Conservation (phyloP, 2,329 filamentous ascomycete species). For the Ophiostoma quercus region DNA sequence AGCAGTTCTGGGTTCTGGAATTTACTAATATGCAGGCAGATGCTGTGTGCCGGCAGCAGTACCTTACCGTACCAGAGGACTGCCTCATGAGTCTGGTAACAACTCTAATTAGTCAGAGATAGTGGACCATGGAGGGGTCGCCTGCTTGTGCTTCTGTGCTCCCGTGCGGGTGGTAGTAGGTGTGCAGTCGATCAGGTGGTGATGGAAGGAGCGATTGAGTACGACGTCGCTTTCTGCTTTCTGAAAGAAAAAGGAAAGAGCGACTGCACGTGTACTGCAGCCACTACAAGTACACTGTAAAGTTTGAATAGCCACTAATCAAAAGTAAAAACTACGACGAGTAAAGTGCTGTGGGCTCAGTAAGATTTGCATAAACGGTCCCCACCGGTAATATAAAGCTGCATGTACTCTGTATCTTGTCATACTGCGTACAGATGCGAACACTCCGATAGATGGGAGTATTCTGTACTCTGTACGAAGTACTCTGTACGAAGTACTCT, state of each 20-base stretch:
- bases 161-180: not conserved
- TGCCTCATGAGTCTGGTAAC: not conserved
- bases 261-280: not conserved
- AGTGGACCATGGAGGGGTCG: slow-evolving; percentile 7
- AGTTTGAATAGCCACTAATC: not conserved
- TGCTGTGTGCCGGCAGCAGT: not conserved
- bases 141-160: not conserved
- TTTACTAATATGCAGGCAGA: too few relatives aligned
- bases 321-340: too few relatives aligned
- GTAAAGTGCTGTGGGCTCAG: slow-evolving; percentile 1
- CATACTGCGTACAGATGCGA: not conserved
- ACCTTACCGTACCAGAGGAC: not conserved
- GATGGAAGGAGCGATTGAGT: not conserved
- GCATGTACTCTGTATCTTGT: slow-evolving; percentile 13
- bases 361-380: slow-evolving; percentile 12
- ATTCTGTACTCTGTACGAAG: not conserved
- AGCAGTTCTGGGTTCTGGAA: not conserved
- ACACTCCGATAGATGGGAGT: slow-evolving; percentile 10
- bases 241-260: not conserved
- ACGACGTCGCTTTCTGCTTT: not conserved
- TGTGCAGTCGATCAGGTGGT: not conserved
- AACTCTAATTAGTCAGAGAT: not conserved
- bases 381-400: slow-evolving; percentile 15
- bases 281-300: not conserved
- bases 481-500: not conserved